These are phyloP conservation scores for Malus sylvestris DNA, from an alignment of 306 rosid species.

Conservation along the genomic window DNA sequence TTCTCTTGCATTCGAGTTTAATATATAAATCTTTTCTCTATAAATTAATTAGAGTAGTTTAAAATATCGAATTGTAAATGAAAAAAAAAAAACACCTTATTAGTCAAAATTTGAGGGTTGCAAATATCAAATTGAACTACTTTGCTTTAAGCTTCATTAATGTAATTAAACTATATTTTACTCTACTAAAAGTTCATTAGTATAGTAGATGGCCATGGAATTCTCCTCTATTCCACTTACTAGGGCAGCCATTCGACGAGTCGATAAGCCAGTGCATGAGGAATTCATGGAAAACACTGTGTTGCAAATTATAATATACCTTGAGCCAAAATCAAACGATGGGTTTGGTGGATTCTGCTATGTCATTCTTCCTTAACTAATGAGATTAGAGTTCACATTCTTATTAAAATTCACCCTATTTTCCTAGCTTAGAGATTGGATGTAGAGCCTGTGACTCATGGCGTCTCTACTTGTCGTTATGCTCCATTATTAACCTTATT, in stretches of 20 bases:
- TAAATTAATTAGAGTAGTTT: too few species aligned
- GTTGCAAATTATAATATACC: background rate
- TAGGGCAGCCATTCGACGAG: slow-evolving; percentile 9
- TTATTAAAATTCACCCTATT: slow-evolving; percentile 15
- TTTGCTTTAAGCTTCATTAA: background rate
- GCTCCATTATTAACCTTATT: slow-evolving; percentile 35
- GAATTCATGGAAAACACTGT: background rate
- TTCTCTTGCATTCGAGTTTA: too few species aligned
- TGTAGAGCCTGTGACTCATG: slow-evolving; percentile 59
- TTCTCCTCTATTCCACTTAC: background rate
- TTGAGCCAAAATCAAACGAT: slow-evolving; percentile 23
- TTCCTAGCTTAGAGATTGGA: slow-evolving; percentile 25
- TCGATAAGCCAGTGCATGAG: slow-evolving; percentile 5
- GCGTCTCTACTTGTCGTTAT: slow-evolving; percentile 54
- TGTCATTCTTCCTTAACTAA: slow-evolving; percentile 25
- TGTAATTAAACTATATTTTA: background rate
- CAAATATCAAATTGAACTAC: background rate
- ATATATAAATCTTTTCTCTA: too few species aligned
- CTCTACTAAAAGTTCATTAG: background rate
- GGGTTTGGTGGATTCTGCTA: slow-evolving; percentile 21
- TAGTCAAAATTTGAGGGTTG: background rate
- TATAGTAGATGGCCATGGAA: background rate
- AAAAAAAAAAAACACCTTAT: background rate
- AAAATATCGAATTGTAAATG: too few species aligned
- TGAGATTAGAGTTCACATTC: background rate